phyloP scores from a whole-genome alignment of 1,284 basidiomycete species.

The Cutaneotrichosporon dermatis region DNA sequence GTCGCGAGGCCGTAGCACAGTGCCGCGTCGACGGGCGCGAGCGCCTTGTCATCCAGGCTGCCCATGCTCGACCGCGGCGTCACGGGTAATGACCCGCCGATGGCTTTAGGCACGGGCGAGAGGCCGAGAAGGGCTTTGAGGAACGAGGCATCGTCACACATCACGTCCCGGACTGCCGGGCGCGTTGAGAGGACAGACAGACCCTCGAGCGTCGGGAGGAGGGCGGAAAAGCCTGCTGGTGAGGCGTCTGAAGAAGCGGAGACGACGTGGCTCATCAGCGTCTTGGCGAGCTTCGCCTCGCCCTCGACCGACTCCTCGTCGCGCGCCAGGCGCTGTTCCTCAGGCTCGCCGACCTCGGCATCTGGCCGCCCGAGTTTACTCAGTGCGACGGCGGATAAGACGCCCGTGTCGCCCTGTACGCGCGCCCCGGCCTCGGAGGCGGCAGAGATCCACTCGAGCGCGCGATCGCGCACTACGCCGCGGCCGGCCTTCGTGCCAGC shows the following conservation, averaged over 20 bases:
- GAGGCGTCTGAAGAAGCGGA: neutral
- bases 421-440: slow-evolving; percentile 44
- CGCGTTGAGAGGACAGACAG: slow-evolving; percentile 72
- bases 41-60: slow-evolving; percentile 16
- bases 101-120: slow-evolving; percentile 31
- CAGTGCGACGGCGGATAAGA: slow-evolving; percentile 64
- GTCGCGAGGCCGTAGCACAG: slow-evolving; percentile 70
- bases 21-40: slow-evolving; percentile 39
- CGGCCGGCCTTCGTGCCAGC: slow-evolving; percentile 67
- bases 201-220: slow-evolving; percentile 68
- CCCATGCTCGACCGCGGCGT: slow-evolving; percentile 47
- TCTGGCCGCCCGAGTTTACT: slow-evolving; percentile 67
- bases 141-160: slow-evolving; percentile 59
- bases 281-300: slow-evolving; percentile 55
- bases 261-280: slow-evolving; percentile 59
- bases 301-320: slow-evolving; percentile 27
- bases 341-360: slow-evolving; percentile 51
- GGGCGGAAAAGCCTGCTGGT: neutral
- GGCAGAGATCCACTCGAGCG: slow-evolving; percentile 28
- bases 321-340: slow-evolving; percentile 24
- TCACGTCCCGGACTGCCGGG: slow-evolving; percentile 60
- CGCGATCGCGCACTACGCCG: slow-evolving; percentile 56
- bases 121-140: slow-evolving; percentile 59
- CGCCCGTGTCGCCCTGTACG: slow-evolving; percentile 41
- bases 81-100: slow-evolving; percentile 53